Evolutionary conservation across 331 rosid species (phyloP).

Genomic region (Erythrophleum ivorense): DNA sequence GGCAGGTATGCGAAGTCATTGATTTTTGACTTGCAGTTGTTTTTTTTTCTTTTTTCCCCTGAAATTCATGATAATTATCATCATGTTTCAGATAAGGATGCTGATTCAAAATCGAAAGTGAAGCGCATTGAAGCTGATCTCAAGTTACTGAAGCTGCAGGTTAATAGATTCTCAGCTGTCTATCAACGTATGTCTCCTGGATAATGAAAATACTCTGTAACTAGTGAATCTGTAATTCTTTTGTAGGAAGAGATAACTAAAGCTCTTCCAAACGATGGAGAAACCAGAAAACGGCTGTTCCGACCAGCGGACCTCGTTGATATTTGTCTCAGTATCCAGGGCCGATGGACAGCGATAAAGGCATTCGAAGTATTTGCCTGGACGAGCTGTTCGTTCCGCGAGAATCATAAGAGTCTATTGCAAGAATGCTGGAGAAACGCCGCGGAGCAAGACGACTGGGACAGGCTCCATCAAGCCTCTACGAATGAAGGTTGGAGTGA

Average conservation of each 20-base stretch:
- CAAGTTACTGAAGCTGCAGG: slow-evolving; percentile 86
- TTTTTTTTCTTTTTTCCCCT: slow-evolving; percentile 6
- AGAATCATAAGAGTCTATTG: slow-evolving; percentile 61
- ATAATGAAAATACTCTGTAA: no score
- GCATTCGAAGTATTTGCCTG: slow-evolving; percentile 82
- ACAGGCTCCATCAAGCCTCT: slow-evolving; percentile 55
- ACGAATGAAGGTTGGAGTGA: slow-evolving; percentile 80
- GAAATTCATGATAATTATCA: slow-evolving; percentile 31
- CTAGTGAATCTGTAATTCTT: no score
- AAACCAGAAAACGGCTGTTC: slow-evolving; percentile 66
- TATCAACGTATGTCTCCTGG: no score
- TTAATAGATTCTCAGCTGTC: no score
- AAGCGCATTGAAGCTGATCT: slow-evolving; percentile 85
- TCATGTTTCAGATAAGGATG: slow-evolving; percentile 55
- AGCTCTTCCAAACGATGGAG: slow-evolving; percentile 45
- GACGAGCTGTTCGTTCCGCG: slow-evolving; percentile 79
- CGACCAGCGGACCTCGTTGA: slow-evolving; percentile 75
- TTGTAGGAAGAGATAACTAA: slow-evolving; percentile 73
- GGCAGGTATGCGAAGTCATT: slow-evolving; percentile 61
- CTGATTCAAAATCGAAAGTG: slow-evolving; percentile 62
- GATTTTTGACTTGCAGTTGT: slow-evolving; percentile 3
- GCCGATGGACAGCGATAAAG: slow-evolving; percentile 53
- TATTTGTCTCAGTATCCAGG: slow-evolving; percentile 70
- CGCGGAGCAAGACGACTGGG: slow-evolving; percentile 76
- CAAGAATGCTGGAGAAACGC: slow-evolving; percentile 91